Conservation (phyloP, 169 alveolate genomes). For the Perkinsus olseni region DNA sequence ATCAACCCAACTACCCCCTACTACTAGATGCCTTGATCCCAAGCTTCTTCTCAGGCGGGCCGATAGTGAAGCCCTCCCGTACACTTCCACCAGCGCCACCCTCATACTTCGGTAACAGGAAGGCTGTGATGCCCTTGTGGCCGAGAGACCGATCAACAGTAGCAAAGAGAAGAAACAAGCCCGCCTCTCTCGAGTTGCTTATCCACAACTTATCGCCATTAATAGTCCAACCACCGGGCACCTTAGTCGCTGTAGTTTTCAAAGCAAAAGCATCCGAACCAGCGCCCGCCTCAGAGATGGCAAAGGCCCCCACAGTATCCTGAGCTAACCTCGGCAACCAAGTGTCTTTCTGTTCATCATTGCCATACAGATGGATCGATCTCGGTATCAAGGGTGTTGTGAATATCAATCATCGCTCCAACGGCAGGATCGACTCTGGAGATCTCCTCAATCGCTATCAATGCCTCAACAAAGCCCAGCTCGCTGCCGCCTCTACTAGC, state of each 20-base stretch:
- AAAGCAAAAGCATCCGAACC: conserved; percentile 28
- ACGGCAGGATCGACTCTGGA: conserved; percentile 33
- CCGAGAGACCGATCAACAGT: conserved; percentile 3
- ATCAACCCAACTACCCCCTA: no score
- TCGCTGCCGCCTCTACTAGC: conserved; percentile 21
- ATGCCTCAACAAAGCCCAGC: conserved; percentile 8
- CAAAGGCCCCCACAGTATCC: conserved; percentile 26
- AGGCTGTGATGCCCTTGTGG: conserved; percentile 19
- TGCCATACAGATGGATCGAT: conserved; percentile 13
- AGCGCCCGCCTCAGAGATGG: conserved; percentile 13
- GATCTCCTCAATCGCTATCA: conserved; percentile 23
- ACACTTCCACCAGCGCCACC: neutral
- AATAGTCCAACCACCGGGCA: neutral
- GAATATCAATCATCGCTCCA: conserved; percentile 18
- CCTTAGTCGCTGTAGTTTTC: conserved; percentile 12
- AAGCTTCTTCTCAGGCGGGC: conserved; percentile 5
- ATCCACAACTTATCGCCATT: conserved; percentile 20
- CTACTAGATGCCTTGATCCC: conserved; percentile 19
- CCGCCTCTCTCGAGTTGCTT: conserved; percentile 23
- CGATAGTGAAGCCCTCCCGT: neutral
- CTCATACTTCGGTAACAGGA: neutral
- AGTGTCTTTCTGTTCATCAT: conserved; percentile 12
- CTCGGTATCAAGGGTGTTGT: conserved; percentile 22
- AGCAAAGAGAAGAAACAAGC: conserved; percentile 26
- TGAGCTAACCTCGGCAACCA: conserved; percentile 21